Evolutionary conservation across 2,329 filamentous ascomycete species (phyloP), one percentile per base, ranked within the genome.

Genomic region (Fusarium sp.): DNA sequence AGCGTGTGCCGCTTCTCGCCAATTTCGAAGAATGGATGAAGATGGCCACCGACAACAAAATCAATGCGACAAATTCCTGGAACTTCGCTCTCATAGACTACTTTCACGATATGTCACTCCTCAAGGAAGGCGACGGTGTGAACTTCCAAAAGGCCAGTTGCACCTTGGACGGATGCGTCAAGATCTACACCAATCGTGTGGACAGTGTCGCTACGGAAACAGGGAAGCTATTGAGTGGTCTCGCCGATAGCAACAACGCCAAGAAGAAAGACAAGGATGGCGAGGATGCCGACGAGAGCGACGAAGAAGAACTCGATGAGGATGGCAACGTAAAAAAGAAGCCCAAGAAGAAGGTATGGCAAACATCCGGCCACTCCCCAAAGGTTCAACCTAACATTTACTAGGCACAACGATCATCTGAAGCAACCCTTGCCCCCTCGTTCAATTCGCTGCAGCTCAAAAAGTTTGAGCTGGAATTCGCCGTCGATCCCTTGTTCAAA

Each of bases 1-100:
- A 97, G 87, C 93, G 95, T 69, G 94, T 97, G 33, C 96, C 96
- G 3, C 93, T 99, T 76, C 86, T 99, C 60, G 96, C 96, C 78
- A 99, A 99, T 83, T 99, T 98, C 78, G 96, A 99, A 82, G 96
- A 99, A 81, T 98, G 95, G 96, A 98, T 99, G 94, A 99, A 98
- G 87, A 97, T 99, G 94, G 96, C 96, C 5, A 98, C 96, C 21
- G 96, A 99, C 85, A 99, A 99, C 84, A 96, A 96, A 83, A 99
- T 99, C 86, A 99, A 98, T 80, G 95, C 96, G 54, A 91, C 92
- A 66, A 99, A 99, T 82, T 98, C 95, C 35, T 99, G 96, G 96
- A 98, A 98, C 82, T 98, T 99, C 83, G 96, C 96, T n/a, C 89
- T 99, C 23, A 99, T 99, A 80, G 96, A 99, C 82, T 99, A 99